Evolutionary conservation across 768 basidiomycete species (phyloP), one percentile per base, ranked within the genome.

Genomic region (Hemileccinum impolitum): DNA sequence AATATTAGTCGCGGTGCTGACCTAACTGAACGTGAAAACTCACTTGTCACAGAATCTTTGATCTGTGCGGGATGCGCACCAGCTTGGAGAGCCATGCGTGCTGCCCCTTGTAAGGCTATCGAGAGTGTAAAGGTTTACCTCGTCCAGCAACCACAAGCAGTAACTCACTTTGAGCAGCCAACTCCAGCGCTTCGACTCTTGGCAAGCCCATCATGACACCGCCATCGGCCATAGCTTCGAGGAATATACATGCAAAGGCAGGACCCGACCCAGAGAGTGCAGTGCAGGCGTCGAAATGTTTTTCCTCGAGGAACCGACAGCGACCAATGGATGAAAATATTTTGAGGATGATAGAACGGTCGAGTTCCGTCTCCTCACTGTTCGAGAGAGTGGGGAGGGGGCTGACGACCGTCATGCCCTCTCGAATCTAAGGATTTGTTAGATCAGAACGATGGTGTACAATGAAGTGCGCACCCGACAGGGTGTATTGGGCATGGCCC

Each of bases 151-250:
- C 2, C 28, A 31, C 10, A 25, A 38, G 26, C 13, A 30, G 17
- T 18, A 14, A 70, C 83, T 60, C 63, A 96, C 95, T 93, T 71
- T 99, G 96, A 39, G 95, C 84, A 42, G 96, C 95, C 44, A 99
- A 72, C 65, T 99, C 96, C 37, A 98, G 70, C 5, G 96, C 94
- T 68, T 97, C 96, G 2, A 84, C 81, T 53, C 96, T 76, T 3
- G 96, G 96, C 44, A 99, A 71, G 26, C 96, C 96, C 96, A 98
- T 98, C 95, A 99, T 98, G 39, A 98, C 96, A 38, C 94, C 96
- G 23, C 96, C 96, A 66, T 98, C 96, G 1, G 93, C 87, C 94
- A 99, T 96, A 0, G 96, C 95, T 68, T 99, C 96, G 54, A 99
- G 76, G 60, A 98, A 92, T 42, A 98, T 84, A 57, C 92, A 94